A percentile compares a stretch with the other conserved stretches of the same genome.
Evolutionary conservation across 2,329 filamentous ascomycete species (phyloP).

Genomic region (Aureobasidium sp.): DNA sequence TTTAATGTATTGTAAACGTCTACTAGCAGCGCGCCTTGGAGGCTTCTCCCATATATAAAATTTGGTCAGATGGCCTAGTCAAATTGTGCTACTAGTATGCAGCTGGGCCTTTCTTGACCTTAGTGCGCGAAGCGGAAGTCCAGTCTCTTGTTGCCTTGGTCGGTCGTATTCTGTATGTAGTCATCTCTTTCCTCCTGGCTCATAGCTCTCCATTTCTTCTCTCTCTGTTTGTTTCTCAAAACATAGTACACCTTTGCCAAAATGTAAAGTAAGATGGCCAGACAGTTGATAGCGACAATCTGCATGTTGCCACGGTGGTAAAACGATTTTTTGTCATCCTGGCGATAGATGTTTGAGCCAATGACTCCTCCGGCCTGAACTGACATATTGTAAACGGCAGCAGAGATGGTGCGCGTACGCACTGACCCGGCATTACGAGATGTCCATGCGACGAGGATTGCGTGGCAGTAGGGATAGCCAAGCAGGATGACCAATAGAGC

Average conservation of each 20-base stretch:
- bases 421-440: conserved; percentile 35
- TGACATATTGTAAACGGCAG: conserved; percentile 37
- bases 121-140: conserved; percentile 17
- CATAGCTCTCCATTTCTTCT: conserved; percentile 34
- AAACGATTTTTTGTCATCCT: conserved; percentile 39
- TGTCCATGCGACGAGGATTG: conserved; percentile 35
- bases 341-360: conserved; percentile 40
- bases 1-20: not conserved
- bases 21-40: not conserved
- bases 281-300: conserved; percentile 23
- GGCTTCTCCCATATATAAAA: too few relatives aligned
- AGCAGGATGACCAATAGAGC: conserved; percentile 33
- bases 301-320: conserved; percentile 38
- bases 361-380: conserved; percentile 44
- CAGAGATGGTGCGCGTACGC: conserved; percentile 34
- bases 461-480: conserved; percentile 36
- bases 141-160: conserved; percentile 27
- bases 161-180: conserved; percentile 31
- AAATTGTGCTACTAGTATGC: too few relatives aligned
- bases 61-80: too few relatives aligned
- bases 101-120: not conserved
- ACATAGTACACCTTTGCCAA: conserved; percentile 31
- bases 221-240: conserved; percentile 25
- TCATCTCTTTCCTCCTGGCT: conserved; percentile 28
- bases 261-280: conserved; percentile 28